Base-by-base conservation (phyloP, 2,329 filamentous ascomycete species). In the Beauveria sp. region DNA sequence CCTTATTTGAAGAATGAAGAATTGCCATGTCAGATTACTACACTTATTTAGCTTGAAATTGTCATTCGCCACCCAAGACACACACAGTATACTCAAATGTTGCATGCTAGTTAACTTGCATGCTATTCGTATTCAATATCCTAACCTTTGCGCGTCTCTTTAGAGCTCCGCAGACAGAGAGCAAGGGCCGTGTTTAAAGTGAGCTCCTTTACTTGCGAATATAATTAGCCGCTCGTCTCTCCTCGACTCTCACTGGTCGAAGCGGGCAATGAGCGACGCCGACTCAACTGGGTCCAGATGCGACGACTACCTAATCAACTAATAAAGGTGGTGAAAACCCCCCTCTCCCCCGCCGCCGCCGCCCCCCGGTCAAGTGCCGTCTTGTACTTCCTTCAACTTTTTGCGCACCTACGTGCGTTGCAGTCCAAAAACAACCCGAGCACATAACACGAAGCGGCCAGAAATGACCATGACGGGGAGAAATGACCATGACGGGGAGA, bases 161-260 rank as follows among this genome's bases (percentile, higher is more conserved):
- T 18, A 9, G 8, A 22, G 9, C 31, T 51, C 18, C 31, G n/a
- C 34, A 42, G 31, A 43, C 38, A 26, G 28, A 34, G 42, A 22
- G 53, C 18, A 20, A 46, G 26, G 12, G 38, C 34, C 5, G 42
- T 38, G 55, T 54, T 20, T 28, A 1, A n/a, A 34, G 49, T 14
- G 22, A 38, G 3, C 31, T 34, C 3, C 31, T 34, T 12, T 14
- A 34, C 31, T 12, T 34, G 10, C 9, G 2, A 10, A 31, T 4
- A 12, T 34, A 14, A 18, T 45, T 56, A 59, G 46, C 56, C 48
- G 56, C 46, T 59, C 56, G 56, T 50, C 56, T 59, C 31, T 31
- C 22, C 46, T 22, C 8, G 46, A n/a, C 46, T 51, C 56, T 51
- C 9, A 59, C 56, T 51, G 56, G 46, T 26, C 24, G 12, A 18